Evolutionary conservation across 1,284 basidiomycete species (phyloP).

Genomic region (Coniophora puteana): DNA sequence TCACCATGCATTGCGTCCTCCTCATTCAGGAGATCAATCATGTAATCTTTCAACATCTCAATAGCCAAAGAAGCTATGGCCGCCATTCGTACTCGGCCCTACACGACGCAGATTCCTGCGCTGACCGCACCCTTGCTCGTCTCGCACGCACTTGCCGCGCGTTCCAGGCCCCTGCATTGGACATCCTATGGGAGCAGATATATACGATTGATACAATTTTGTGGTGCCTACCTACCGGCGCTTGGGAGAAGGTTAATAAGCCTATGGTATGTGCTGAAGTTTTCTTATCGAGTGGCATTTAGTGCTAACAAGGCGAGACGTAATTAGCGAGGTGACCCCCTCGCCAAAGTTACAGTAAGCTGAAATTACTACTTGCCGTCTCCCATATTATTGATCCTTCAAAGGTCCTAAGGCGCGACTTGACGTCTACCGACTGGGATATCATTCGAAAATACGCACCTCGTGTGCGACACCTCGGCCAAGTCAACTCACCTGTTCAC

Average conservation of each 20-base stretch:
- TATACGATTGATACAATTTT: conserved; percentile 62
- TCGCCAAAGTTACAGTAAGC: not conserved
- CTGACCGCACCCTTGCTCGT: conserved; percentile 53
- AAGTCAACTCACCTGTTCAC: no score
- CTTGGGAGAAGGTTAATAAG: not conserved
- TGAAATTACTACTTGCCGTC: not conserved
- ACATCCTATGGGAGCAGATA: conserved; percentile 64
- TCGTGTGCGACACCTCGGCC: not conserved
- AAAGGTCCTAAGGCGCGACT: not conserved
- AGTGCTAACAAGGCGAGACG: no score
- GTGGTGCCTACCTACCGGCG: conserved; percentile 51
- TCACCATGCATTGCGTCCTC: no score
- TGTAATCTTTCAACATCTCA: no score
- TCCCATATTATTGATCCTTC: not conserved
- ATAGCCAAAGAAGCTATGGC: no score
- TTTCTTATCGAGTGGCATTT: no score
- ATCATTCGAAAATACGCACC: not conserved
- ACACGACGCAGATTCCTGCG: no score
- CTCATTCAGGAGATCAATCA: no score
- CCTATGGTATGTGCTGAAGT: no score
- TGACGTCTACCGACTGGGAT: not conserved
- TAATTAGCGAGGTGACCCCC: not conserved
- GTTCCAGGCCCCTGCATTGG: conserved; percentile 55
- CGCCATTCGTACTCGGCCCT: no score
- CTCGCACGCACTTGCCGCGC: conserved; percentile 63